Conservation (phyloP, 352 stramenopile species). For the Pythium oligandrum region DNA sequence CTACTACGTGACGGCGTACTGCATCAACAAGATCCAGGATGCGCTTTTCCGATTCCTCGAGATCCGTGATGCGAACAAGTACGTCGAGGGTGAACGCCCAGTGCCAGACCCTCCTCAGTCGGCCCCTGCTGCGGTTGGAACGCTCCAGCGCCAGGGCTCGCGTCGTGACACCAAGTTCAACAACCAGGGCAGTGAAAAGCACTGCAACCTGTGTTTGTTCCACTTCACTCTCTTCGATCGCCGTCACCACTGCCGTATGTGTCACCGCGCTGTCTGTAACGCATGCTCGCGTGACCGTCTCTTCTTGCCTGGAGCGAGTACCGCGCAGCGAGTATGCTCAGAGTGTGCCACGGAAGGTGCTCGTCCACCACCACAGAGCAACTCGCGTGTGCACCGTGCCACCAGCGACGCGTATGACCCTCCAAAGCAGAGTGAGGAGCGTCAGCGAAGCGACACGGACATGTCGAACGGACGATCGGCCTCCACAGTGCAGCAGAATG, state of each 20-base stretch:
- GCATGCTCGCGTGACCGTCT: conserved; percentile 81
- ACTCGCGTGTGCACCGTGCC: conserved; percentile 37
- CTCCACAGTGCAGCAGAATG: conserved; percentile 26
- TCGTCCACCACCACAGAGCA: conserved; percentile 17
- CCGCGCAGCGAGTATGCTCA: conserved; percentile 84
- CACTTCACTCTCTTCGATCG: conserved; percentile 89
- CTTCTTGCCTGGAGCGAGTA: conserved; percentile 78
- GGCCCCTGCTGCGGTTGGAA: conserved; percentile 18
- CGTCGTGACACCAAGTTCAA: conserved; percentile 59
- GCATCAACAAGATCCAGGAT: conserved; percentile 86
- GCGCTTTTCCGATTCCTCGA: conserved; percentile 81
- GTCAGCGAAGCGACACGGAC: conserved; percentile 64
- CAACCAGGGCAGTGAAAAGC: conserved; percentile 74
- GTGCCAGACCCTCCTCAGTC: conserved; percentile 58
- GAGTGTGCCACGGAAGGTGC: conserved; percentile 83
- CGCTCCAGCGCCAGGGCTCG: conserved; percentile 53
- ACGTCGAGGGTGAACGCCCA: conserved; percentile 69
- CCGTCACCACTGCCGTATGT: conserved; percentile 88
- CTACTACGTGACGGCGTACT: conserved; percentile 87
- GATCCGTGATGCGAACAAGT: conserved; percentile 70
- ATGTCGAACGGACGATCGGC: conserved; percentile 60
- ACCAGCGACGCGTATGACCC: conserved; percentile 42
- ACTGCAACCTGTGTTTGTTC: conserved; percentile 88
- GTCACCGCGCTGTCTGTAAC: conserved; percentile 83
- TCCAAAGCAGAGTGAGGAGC: conserved; percentile 28